Base-by-base conservation (phyloP, 345 rosid species). In the Rubroshorea leprosula region DNA sequence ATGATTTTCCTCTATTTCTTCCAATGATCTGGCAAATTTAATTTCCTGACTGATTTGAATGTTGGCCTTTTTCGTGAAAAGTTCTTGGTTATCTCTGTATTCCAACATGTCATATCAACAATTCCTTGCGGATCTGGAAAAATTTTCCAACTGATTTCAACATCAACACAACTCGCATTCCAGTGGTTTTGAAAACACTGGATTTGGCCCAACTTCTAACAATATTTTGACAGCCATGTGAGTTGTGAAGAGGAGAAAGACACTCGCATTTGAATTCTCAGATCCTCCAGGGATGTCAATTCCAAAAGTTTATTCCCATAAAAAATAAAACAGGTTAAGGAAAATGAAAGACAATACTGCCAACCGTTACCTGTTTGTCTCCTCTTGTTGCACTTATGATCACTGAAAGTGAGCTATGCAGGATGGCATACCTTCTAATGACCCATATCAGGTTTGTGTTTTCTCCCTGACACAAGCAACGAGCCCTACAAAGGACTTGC, bases 281-380 rank as follows among this genome's bases (percentile, higher is more conserved):
- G 46, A 50, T 21, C 41, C 19, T 55, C 24, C 62, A 61, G 39
- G 35, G 46, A 49, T 39, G 49, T 60, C 39, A 38, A 22, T 14
- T 18, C 39, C 23, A 46, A 22, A 19, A 41, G 41, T 21, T 15
- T 51, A 56, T 19, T 41, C 21, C 39, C 15, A 51, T 43, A 13
- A 21, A 8, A 38, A 54, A 15, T 29, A 15, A 17, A 54, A 21
- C 17, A 17, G 22, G 5, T 19, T 0, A 2, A 16, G 0, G 54
- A n/a, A 49, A 12, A 49, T 13, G 13, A 5, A 38, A 38, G 68
- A 73, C 68, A 73, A 48, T 25, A 39, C 61, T 49, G 68, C 62
- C 71, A n/a, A 68, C 43, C 53, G 60, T 62, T 27, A 51, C 58
- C 67, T 2, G 22, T 23, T 49, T 24, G 43, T 23, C 21, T 53